phyloP scores from a whole-genome alignment of 805 yeast species.

The Yarrowia deformans region DNA sequence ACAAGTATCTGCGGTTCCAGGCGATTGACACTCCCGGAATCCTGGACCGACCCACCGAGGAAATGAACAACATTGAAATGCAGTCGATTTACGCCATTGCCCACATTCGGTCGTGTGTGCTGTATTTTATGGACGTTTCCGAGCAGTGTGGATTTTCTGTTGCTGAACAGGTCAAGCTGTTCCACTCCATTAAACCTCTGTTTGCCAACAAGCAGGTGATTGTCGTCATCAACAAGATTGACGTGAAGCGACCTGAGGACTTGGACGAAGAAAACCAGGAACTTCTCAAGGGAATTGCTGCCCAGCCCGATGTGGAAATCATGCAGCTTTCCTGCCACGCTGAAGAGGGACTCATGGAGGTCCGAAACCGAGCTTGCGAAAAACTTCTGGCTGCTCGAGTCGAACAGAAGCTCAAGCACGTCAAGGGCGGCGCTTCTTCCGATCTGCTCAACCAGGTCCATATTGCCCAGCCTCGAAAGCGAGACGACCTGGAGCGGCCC shows the following conservation, averaged over 20 bases:
- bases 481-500: constrained; percentile 81
- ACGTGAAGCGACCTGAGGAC: constrained; percentile 85
- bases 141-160: constrained; percentile 99
- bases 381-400: constrained; percentile 93
- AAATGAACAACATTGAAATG: constrained; percentile 99
- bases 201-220: constrained; percentile 96
- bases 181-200: constrained; percentile 95
- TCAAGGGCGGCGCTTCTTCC: constrained; percentile 83
- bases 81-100: constrained; percentile 99
- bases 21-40: constrained; percentile 99
- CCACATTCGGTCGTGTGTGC: constrained; percentile 93
- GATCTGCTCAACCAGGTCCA: constrained; percentile 94
- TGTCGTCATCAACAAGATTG: constrained; percentile 95
- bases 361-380: constrained; percentile 97
- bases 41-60: constrained; percentile 97
- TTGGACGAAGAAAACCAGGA: constrained; percentile 77
- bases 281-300: constrained; percentile 66
- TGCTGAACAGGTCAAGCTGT: constrained; percentile 95
- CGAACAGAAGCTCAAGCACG: constrained; percentile 78
- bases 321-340: constrained; percentile 93
- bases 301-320: constrained; percentile 69
- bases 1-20: constrained; percentile 96
- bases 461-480: constrained; percentile 85
- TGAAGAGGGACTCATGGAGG: constrained; percentile 94
- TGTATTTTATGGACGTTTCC: constrained; percentile 97